These are phyloP conservation scores for Kurtzmaniella quercitrusa DNA, from an alignment of 1,139 yeast species.

Conservation along the genomic window DNA sequence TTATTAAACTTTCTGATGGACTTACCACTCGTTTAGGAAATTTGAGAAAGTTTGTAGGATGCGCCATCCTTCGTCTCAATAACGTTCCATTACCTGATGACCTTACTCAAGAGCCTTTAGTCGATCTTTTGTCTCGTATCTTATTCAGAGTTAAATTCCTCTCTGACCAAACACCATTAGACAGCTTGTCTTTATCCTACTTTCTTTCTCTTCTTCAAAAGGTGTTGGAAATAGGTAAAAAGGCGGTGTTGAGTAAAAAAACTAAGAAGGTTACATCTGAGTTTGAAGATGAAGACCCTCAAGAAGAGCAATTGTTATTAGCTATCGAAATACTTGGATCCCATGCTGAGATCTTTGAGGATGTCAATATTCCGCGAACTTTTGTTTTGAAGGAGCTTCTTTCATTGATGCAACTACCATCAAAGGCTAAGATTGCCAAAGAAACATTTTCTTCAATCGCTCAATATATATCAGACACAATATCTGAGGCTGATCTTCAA, in stretches of 20 bases:
- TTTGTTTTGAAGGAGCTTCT: slow-evolving; percentile 59
- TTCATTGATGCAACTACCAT: slow-evolving; percentile 64
- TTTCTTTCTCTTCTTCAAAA: slow-evolving; percentile 67
- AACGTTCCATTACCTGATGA: slow-evolving; percentile 37
- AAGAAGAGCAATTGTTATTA: slow-evolving; percentile 79
- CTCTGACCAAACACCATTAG: slow-evolving; percentile 70
- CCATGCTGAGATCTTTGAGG: slow-evolving; percentile 72
- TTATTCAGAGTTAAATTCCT: slow-evolving; percentile 73
- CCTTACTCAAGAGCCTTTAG: slow-evolving; percentile 47
- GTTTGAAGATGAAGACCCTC: slow-evolving; percentile 73
- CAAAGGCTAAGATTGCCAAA: slow-evolving; percentile 76
- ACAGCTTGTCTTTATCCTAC: slow-evolving; percentile 64
- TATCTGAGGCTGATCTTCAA: slow-evolving; percentile 52
- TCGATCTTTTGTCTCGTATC: slow-evolving; percentile 56
- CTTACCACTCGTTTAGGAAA: slow-evolving; percentile 47
- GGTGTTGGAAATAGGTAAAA: slow-evolving; percentile 58
- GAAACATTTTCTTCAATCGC: slow-evolving; percentile 77
- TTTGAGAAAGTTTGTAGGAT: slow-evolving; percentile 54
- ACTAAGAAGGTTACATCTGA: slow-evolving; percentile 53
- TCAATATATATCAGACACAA: slow-evolving; percentile 65
- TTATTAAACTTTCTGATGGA: slow-evolving; percentile 39
- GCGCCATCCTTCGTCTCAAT: slow-evolving; percentile 59
- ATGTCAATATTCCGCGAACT: slow-evolving; percentile 64
- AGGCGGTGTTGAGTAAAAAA: slow-evolving; percentile 46
- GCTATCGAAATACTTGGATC: slow-evolving; percentile 73